Evolutionary conservation across 2,329 filamentous ascomycete genomes (phyloP), one percentile per base, ranked within the genome.

Genomic region (Aspergillus sp.): DNA sequence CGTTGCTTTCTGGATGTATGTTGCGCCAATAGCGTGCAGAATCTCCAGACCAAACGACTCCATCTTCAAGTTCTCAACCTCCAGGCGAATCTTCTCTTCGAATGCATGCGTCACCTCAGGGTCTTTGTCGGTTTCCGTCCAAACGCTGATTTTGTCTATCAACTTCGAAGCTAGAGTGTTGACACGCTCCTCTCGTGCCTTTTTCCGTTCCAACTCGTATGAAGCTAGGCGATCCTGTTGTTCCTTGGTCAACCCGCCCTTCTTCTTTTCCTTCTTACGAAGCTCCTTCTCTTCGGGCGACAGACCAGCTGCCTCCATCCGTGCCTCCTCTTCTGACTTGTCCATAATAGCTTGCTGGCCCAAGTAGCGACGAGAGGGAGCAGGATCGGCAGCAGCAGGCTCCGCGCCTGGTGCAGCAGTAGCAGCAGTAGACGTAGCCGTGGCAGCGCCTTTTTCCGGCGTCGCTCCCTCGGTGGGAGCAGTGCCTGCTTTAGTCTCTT

Each of bases 51-150:
- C 93, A 59, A 98, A 98, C 0, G 87, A 94, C 72, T 98, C 93
- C 88, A 98, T 98, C 77, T 97, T 98, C 58, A 98, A 76, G 64
- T 97, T 94, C 73, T 98, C 93, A 28, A 94, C 88, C 71, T 98
- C 93, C 36, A 97, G 81, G 36, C 84, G 81, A 56, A 87, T 96
- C 79, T 98, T 96, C 65, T 91, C 88, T 66, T 90, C 84, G 74
- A 97, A 98, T 0, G 93, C 87, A 48, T 73, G 74, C 32, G 91
- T 97, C 49, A 96, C 88, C 57, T 94, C 89, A 9, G 70, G 52
- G 41, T 85, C 81, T 73, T 93, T 94, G 71, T 97, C 93, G 3
- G 91, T 96, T 74, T 98, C 93, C 4, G 93, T 96, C 91, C 90
- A 97, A 38, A 97, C 82, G 54, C 85, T 90, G 62, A 97, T 81